phyloP scores from a whole-genome alignment of 164 flowering plant species.

The Umbellularia californica region DNA sequence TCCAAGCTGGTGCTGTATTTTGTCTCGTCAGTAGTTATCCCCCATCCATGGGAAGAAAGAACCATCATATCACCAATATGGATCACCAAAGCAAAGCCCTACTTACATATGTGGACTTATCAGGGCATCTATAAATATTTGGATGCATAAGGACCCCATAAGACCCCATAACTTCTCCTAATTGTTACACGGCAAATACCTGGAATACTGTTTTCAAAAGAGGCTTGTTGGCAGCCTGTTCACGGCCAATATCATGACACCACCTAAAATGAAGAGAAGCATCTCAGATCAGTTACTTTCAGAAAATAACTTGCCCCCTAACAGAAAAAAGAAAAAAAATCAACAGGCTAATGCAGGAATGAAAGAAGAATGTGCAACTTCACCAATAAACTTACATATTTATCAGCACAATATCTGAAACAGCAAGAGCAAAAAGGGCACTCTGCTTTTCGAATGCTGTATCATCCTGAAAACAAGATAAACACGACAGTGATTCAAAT shows the following conservation, averaged over 20 bases:
- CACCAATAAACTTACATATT: conserved; percentile 66
- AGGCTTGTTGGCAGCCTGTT: conserved; percentile 98
- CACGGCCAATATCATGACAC: conserved; percentile 99
- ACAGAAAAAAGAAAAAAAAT: not conserved
- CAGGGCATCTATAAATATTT: not conserved
- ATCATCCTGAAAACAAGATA: conserved; percentile 64
- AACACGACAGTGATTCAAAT: not conserved
- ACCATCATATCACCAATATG: not conserved
- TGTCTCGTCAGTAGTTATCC: not conserved
- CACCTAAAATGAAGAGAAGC: conserved; percentile 52
- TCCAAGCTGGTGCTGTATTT: not conserved
- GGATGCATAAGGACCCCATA: not conserved
- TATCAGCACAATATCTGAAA: conserved; percentile 93
- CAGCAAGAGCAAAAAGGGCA: conserved; percentile 99
- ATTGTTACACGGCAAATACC: conserved; percentile 29
- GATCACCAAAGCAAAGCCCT: not conserved
- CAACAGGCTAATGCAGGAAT: too few relatives aligned
- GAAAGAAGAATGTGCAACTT: not conserved
- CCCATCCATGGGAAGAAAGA: not conserved
- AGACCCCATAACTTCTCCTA: not conserved
- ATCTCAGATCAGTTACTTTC: not conserved
- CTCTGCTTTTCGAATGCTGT: conserved; percentile 99
- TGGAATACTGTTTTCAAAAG: conserved; percentile 93
- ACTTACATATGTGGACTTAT: not conserved
- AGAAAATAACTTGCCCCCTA: not conserved